Base-by-base conservation (phyloP, 192 early-diverging fungal species). In the Linderina pennispora region DNA sequence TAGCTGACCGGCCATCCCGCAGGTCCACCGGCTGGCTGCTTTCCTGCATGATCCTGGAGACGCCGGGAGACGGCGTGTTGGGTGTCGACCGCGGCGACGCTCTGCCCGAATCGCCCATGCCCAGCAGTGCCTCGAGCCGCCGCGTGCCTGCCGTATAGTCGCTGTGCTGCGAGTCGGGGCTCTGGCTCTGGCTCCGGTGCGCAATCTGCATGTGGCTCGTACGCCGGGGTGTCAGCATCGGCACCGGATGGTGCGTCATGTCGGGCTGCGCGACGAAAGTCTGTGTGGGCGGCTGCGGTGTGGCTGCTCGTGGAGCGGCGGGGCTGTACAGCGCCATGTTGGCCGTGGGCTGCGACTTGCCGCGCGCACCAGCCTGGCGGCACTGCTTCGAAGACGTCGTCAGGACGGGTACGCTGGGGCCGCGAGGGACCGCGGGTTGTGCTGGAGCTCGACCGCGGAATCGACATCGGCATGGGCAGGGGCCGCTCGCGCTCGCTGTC, bases 41-140 rank as follows among this genome's bases (percentile, higher is more conserved):
- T 23, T 13, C 32, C 49, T 33, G 49, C 8, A 40, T 34, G 26
- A 23, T 10, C 8, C 50, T 17, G 23, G 42, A 35, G 8, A 26
- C 16, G 3, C 50, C 36, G 13, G 50, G 53, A 26, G 38, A 39
- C 3, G 65, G 58, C 10, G 65, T 69, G 9, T 53, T 26, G 14
- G 65, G 65, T 0, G 65, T 67, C 25, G 65, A 67, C 17, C 50
- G 65, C 25, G 57, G 65, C 24, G 49, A 37, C 8, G 36, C 37
- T 24, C 21, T 40, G 2, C 26, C 17, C 3, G 46, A 42, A n/a
- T 25, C 65, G 1, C 37, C 43, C 9, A 53, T 42, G 26, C 58
- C 36, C 15, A 69, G 36, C 40, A 69, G 43, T 1, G 65, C 50
- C 8, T 44, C 59, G 3, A 62, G 35, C 38, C 53, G 65, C 8